Conservation (phyloP, 2,329 filamentous ascomycete genomes). For the Fusarium newnesense region DNA sequence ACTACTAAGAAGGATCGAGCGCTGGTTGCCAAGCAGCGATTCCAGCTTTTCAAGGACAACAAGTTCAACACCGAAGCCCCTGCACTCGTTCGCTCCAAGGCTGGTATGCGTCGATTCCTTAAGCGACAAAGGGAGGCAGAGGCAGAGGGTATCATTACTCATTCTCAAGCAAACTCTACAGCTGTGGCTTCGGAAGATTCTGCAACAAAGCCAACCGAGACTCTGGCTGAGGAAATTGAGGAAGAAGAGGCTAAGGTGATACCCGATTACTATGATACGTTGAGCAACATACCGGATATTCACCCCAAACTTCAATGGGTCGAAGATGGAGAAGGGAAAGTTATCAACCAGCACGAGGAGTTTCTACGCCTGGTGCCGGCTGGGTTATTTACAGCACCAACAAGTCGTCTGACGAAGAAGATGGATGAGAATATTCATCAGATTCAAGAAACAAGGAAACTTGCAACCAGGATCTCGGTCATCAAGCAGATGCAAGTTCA, state of each 20-base stretch:
- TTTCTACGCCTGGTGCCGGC: conserved; percentile 81
- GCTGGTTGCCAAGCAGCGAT: conserved; percentile 83
- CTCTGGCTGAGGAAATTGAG: conserved; percentile 94
- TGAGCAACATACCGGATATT: conserved; percentile 88
- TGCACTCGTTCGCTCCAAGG: conserved; percentile 84
- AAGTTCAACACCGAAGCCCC: conserved; percentile 88
- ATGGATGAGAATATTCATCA: conserved; percentile 93
- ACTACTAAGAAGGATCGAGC: conserved; percentile 97
- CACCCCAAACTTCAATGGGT: conserved; percentile 83
- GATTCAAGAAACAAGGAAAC: conserved; percentile 95
- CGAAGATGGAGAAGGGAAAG: conserved; percentile 87
- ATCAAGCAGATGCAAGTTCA: conserved; percentile 99
- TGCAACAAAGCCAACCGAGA: conserved; percentile 69
- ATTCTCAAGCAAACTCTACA: conserved; percentile 51
- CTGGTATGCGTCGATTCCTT: conserved; percentile 89
- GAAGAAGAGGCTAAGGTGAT: conserved; percentile 85
- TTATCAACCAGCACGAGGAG: conserved; percentile 88
- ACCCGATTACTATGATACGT: conserved; percentile 93
- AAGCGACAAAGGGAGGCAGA: conserved; percentile 80
- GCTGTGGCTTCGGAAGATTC: conserved; percentile 57
- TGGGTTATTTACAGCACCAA: conserved; percentile 79
- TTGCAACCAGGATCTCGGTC: conserved; percentile 95
- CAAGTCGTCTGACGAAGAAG: conserved; percentile 78
- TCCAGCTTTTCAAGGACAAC: conserved; percentile 85
- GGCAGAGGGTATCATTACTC: conserved; percentile 54